Evolutionary conservation across 177 flowering plant genomes (phyloP), one percentile per base, ranked within the genome.

Genomic region (Vitis hybrid): DNA sequence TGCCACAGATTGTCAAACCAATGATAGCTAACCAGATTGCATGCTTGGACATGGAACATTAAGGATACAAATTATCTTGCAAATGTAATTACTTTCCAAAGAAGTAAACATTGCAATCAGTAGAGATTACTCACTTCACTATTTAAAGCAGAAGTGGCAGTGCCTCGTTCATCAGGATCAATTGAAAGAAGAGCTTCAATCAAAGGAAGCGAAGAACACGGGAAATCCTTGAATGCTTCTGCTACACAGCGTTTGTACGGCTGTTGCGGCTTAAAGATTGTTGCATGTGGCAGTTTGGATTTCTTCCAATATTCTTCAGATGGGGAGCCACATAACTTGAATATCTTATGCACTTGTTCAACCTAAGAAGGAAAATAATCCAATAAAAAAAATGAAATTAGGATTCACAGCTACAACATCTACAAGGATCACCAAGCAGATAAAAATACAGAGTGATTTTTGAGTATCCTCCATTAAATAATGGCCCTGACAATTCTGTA

Each of bases 291-390:
- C 75, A 89, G 72, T 74, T 72, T 81, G 56, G 78, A 75, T 67
- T 82, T 89, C 78, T 80, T 89, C 91, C 89, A 89, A 53, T 89
- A 89, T 64, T 83, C 88, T 75, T 87, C 90, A 4, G 93, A 82
- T 59, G 93, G 91, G n/a, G 91, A 88, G 59, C 94, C 91, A 81
- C 94, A 89, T 68, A 88, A 82, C 71, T 86, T 89, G 72, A 88
- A 89, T 74, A 88, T 89, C 81, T 86, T 89, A 79, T 89, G 93
- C 24, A 89, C 79, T 64, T 89, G 93, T 77, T 89, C 93, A 64
- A 85, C 88, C 88, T 86, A 77, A 28, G 12, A 1, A 72, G 50
- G 38, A 74, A 73, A 73, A 38, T 6, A 62, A 67, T n/a, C 31
- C 12, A 50, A 56, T 49, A 67, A 31, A 15, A 38, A 52, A 33